phyloP scores from a whole-genome alignment of 495 filamentous ascomycete species.

The Talaromyces proteolyticus region DNA sequence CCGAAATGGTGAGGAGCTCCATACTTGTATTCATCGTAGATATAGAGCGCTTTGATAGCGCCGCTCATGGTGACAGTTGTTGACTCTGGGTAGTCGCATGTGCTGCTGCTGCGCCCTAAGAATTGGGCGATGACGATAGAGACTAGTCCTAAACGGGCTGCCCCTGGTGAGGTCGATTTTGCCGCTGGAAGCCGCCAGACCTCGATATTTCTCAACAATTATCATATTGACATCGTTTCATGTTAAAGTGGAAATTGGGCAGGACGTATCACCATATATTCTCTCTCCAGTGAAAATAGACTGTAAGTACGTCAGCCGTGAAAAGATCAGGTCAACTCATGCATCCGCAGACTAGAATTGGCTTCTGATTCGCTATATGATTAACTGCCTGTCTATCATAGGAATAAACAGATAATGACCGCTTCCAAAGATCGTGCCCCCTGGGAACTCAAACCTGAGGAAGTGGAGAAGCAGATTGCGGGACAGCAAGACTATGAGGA shows the following conservation, averaged over 20 bases:
- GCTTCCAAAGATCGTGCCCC: constrained; percentile 12
- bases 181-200: constrained; percentile 29
- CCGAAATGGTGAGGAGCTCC: constrained; percentile 10
- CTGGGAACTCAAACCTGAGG: constrained; percentile 23
- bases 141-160: too few species aligned
- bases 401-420: constrained; percentile 11
- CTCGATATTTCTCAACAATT: too few species aligned
- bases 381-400: neutral
- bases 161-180: constrained; percentile 19
- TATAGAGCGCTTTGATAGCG: constrained; percentile 91
- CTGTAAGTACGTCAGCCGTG: too few species aligned
- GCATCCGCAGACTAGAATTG: too few species aligned
- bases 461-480: constrained; percentile 44
- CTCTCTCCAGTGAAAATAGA: too few species aligned
- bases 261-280: too few species aligned
- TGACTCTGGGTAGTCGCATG: constrained; percentile 10
- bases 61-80: constrained; percentile 56
- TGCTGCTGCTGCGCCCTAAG: too few species aligned
- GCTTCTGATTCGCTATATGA: neutral
- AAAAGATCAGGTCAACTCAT: too few species aligned
- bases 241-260: too few species aligned
- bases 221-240: too few species aligned
- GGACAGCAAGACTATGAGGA: constrained; percentile 62
- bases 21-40: constrained; percentile 90
- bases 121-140: too few species aligned